Percentiles rank a stretch among this genome's conserved stretches.
Conservation (phyloP, 345 rosid species). For the Ceriops zippeliana region DNA sequence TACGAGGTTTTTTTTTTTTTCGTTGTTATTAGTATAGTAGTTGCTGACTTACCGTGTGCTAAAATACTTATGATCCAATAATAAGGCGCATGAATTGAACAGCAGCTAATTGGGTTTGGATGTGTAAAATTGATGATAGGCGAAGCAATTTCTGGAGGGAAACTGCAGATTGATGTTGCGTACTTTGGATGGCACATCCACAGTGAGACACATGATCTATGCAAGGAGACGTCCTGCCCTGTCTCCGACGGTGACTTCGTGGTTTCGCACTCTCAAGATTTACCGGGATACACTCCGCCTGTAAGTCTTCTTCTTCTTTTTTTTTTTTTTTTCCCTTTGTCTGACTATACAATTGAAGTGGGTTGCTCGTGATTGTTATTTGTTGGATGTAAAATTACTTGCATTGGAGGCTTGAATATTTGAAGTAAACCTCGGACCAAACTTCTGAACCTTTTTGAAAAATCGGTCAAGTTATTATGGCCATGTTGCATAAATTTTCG, state of each 20-base stretch:
- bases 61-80: too few relatives aligned
- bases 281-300: slow-evolving; percentile 86
- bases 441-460: too few relatives aligned
- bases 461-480: too few relatives aligned
- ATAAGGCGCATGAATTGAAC: neutral
- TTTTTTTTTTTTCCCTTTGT: neutral
- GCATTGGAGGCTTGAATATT: too few relatives aligned
- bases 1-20: neutral
- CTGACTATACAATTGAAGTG: neutral
- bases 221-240: slow-evolving; percentile 77
- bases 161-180: slow-evolving; percentile 72
- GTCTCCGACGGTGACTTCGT: slow-evolving; percentile 73
- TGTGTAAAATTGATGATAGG: slow-evolving; percentile 21
- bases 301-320: slow-evolving; percentile 41
- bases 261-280: slow-evolving; percentile 76
- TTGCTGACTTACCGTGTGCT: neutral
- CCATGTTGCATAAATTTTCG: too few relatives aligned
- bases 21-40: neutral
- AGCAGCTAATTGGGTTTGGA: neutral
- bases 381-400: too few relatives aligned
- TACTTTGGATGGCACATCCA: slow-evolving; percentile 85
- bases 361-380: neutral
- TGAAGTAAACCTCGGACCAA: too few relatives aligned
- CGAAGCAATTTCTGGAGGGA: slow-evolving; percentile 54
- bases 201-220: slow-evolving; percentile 76